These are phyloP conservation scores for Ailanthus altissimus DNA, from an alignment of 345 rosid species.

Conservation along the genomic window DNA sequence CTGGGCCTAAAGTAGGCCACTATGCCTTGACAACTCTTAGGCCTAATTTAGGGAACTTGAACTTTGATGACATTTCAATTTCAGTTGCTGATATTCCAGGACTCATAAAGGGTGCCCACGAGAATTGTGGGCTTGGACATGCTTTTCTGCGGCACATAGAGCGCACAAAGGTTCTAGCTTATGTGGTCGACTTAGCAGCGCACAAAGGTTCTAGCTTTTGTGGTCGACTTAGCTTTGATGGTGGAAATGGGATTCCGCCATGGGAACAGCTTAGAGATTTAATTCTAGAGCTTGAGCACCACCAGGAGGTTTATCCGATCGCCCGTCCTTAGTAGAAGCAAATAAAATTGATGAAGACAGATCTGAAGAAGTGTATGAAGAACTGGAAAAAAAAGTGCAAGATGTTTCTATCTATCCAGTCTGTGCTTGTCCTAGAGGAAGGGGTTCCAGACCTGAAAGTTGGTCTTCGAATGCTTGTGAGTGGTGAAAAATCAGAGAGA, in stretches of 20 bases:
- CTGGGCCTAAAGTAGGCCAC: slow-evolving; percentile 80
- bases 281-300: slow-evolving; percentile 80
- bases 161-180: slow-evolving; percentile 91
- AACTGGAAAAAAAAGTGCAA: slow-evolving; percentile 62
- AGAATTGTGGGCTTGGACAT: slow-evolving; percentile 85
- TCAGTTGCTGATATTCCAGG: slow-evolving; percentile 97
- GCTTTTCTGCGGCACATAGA: slow-evolving; percentile 90
- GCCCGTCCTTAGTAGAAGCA: slow-evolving; percentile 77
- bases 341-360: slow-evolving; percentile 87
- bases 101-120: slow-evolving; percentile 86
- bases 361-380: slow-evolving; percentile 58
- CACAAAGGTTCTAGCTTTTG: slow-evolving; percentile 90
- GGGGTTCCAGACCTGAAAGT: slow-evolving; percentile 79
- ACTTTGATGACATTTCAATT: slow-evolving; percentile 73
- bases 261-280: slow-evolving; percentile 85
- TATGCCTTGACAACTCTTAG: slow-evolving; percentile 88
- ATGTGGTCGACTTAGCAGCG: slow-evolving; percentile 88
- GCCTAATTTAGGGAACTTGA: slow-evolving; percentile 84
- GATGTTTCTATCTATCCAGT: slow-evolving; percentile 67
- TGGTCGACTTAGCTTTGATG: slow-evolving; percentile 78
- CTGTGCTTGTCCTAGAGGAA: slow-evolving; percentile 80
- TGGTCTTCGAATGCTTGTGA: slow-evolving; percentile 71
- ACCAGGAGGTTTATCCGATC: slow-evolving; percentile 68
- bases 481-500: slow-evolving; percentile 37
- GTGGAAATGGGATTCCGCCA: slow-evolving; percentile 69